A percentile compares a stretch with the other conserved stretches of the same genome.
Evolutionary conservation across 1,284 basidiomycete genomes (phyloP).

Genomic region (Trichosporon ovoides): DNA sequence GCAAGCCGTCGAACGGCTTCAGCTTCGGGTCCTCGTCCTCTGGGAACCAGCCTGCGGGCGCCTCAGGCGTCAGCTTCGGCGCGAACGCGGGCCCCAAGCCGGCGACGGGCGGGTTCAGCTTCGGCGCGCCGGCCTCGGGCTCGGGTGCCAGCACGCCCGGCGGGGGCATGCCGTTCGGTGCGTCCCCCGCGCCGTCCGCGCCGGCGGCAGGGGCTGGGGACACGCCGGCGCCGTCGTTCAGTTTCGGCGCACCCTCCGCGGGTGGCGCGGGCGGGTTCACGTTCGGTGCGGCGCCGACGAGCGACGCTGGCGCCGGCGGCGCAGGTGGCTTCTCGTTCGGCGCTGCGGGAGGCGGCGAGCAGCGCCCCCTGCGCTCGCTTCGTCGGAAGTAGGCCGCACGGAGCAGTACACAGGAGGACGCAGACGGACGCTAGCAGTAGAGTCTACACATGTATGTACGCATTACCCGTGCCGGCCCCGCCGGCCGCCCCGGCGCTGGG

Average conservation of each 20-base stretch:
- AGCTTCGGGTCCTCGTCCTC: background rate
- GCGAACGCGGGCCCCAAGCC: background rate
- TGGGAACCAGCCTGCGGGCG: background rate
- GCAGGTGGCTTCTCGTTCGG: constrained; percentile 8
- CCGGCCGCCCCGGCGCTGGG: background rate
- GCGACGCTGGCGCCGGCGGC: background rate
- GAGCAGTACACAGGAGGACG: background rate
- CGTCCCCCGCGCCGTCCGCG: too few relatives aligned
- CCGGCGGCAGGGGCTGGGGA: background rate
- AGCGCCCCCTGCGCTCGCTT: background rate
- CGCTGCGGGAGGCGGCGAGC: background rate
- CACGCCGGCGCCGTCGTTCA: background rate
- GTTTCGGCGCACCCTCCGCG: background rate
- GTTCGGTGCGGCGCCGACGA: background rate
- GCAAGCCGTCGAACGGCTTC: background rate
- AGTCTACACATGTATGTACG: background rate
- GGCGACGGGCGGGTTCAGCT: constrained; percentile 5
- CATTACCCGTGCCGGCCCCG: background rate
- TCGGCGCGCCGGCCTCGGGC: background rate
- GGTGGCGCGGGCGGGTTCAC: constrained; percentile 2
- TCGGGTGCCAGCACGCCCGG: background rate
- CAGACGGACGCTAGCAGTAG: background rate
- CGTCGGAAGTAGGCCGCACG: background rate
- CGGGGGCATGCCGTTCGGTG: constrained; percentile 8
- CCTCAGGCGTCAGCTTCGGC: background rate